These are phyloP conservation scores for Purpureocillium lavendulum DNA, from an alignment of 2,329 filamentous ascomycete species.

Conservation along the genomic window DNA sequence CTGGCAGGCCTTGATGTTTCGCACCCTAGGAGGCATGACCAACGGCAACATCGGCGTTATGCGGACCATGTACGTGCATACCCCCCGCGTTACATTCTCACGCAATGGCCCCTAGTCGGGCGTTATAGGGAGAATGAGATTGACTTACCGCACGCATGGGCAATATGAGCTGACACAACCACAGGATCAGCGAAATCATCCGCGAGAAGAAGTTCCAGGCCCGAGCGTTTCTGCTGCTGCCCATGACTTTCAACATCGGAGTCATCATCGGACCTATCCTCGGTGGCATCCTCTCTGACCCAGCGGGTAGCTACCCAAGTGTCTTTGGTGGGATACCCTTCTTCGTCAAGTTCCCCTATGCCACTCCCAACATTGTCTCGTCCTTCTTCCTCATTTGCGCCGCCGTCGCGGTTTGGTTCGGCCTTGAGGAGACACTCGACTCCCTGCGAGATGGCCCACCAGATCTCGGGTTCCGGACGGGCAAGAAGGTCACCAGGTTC, in stretches of 20 bases:
- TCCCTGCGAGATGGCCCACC: constrained; percentile 25
- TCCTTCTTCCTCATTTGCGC: constrained; percentile 36
- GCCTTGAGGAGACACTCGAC: constrained; percentile 46
- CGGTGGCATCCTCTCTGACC: constrained; percentile 61
- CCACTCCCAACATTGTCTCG: constrained; percentile 45
- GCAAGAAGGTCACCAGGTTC: constrained; percentile 22
- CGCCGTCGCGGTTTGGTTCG: constrained; percentile 36
- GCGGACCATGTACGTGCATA: constrained; percentile 51
- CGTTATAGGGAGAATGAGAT: no score
- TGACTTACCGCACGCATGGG: no score
- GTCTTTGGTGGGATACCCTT: constrained; percentile 40
- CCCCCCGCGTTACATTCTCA: no score
- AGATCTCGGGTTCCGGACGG: constrained; percentile 34
- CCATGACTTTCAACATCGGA: constrained; percentile 66
- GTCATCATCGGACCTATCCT: constrained; percentile 64
- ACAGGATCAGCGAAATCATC: constrained; percentile 57
- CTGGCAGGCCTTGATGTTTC: constrained; percentile 63
- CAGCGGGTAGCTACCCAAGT: constrained; percentile 46
- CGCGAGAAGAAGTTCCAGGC: constrained; percentile 59
- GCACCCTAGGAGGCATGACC: constrained; percentile 63
- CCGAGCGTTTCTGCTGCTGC: constrained; percentile 64
- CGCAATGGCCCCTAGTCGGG: no score
- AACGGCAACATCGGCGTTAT: constrained; percentile 68
- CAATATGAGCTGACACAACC: background rate
- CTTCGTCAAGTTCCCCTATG: constrained; percentile 43